A percentile compares a stretch with the other conserved stretches of the same genome.
Evolutionary conservation across 441 rosid species (phyloP).

Genomic region (Kokia cookei): DNA sequence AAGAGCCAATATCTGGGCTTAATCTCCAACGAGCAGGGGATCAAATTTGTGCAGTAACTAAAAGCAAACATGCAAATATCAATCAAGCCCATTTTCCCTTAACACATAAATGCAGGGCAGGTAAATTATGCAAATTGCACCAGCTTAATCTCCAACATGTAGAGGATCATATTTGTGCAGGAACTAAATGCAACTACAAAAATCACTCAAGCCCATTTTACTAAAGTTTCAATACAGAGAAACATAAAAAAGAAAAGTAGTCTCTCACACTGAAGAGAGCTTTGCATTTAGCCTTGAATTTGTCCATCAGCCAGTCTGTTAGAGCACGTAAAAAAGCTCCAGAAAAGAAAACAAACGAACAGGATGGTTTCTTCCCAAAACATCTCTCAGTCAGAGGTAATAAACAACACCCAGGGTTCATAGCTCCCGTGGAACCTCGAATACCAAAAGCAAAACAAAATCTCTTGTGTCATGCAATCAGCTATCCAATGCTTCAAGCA

Average conservation of each 20-base stretch:
- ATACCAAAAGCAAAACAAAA: slow-evolving; percentile 19
- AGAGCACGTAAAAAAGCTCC: slow-evolving; percentile 26
- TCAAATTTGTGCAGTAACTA: background rate
- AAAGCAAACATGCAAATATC: background rate
- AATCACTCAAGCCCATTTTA: background rate
- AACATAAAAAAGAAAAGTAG: background rate
- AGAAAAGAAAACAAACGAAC: slow-evolving; percentile 28
- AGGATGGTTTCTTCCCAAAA: slow-evolving; percentile 24
- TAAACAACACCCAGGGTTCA: slow-evolving; percentile 29
- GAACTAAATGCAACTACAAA: background rate
- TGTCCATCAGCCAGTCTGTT: slow-evolving; percentile 16
- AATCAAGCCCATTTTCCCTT: background rate
- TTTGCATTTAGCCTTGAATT: slow-evolving; percentile 31
- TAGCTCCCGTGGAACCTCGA: slow-evolving; percentile 1
- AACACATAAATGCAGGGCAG: background rate
- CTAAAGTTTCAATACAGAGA: background rate
- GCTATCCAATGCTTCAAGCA: slow-evolving; percentile 27
- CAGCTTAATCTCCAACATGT: background rate
- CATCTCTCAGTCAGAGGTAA: slow-evolving; percentile 20
- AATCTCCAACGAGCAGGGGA: background rate
- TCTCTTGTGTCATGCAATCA: slow-evolving; percentile 11
- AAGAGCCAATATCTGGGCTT: background rate
- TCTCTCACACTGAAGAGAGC: slow-evolving; percentile 31
- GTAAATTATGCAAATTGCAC: background rate
- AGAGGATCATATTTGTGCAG: background rate